Evolutionary conservation across 352 stramenopile species (phyloP).

Genomic region (Halophytophthora batemanensis): DNA sequence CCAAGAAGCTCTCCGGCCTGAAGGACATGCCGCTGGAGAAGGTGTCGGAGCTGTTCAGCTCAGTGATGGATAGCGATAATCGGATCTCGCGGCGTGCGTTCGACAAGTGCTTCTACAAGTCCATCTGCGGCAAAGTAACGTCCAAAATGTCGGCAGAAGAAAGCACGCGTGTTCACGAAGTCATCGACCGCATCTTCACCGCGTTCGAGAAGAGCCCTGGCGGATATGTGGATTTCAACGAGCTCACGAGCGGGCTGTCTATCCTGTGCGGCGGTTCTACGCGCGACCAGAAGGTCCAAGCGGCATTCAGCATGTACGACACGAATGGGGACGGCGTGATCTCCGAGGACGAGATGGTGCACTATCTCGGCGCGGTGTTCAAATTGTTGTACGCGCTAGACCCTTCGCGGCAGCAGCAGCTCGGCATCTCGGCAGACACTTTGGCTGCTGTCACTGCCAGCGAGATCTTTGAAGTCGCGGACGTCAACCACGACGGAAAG

Average conservation of each 20-base stretch:
- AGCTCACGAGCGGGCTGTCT: constrained; percentile 72
- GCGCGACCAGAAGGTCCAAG: constrained; percentile 64
- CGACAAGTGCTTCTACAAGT: constrained; percentile 75
- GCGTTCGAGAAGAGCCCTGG: constrained; percentile 77
- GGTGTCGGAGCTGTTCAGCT: constrained; percentile 56
- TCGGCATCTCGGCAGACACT: constrained; percentile 59
- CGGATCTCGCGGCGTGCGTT: constrained; percentile 65
- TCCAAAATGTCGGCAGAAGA: constrained; percentile 34
- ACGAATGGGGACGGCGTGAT: constrained; percentile 81
- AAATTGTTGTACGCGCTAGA: constrained; percentile 75
- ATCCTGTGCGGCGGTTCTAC: constrained; percentile 57
- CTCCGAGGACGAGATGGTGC: constrained; percentile 79
- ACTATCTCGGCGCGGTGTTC: constrained; percentile 85
- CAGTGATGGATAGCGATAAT: constrained; percentile 41
- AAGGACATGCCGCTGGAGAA: constrained; percentile 60
- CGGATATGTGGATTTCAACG: constrained; percentile 69
- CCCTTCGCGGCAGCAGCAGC: constrained; percentile 48
- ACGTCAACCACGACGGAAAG: constrained; percentile 83
- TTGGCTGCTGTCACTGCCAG: constrained; percentile 62
- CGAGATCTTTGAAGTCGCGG: constrained; percentile 86
- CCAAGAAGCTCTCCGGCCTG: constrained; percentile 68
- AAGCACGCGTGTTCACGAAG: constrained; percentile 59
- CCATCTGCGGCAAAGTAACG: constrained; percentile 37
- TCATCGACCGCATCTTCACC: constrained; percentile 72
- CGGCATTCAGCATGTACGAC: constrained; percentile 86